These are phyloP conservation scores for Colletotrichum liriopes DNA, from an alignment of 2,329 filamentous ascomycete species.

Conservation along the genomic window DNA sequence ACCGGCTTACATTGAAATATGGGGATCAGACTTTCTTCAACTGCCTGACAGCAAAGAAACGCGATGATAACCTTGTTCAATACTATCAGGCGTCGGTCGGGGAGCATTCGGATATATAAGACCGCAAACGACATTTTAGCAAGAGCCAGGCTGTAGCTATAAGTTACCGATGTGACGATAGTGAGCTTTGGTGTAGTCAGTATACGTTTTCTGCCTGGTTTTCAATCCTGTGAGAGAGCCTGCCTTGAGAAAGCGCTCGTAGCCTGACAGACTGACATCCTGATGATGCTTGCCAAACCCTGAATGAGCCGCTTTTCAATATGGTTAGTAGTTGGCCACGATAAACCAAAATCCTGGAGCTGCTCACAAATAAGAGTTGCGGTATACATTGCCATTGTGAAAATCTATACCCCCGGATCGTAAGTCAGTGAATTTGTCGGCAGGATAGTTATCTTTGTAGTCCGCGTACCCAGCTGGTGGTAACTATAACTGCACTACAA, in stretches of 20 bases:
- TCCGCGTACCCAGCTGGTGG: constrained; percentile 19
- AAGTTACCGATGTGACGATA: constrained; percentile 48
- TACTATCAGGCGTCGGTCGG: constrained; percentile 45
- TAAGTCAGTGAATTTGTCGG: neutral
- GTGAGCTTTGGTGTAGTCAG: constrained; percentile 23
- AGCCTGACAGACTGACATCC: neutral
- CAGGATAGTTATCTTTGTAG: too few relatives aligned
- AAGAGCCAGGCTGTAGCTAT: constrained; percentile 49
- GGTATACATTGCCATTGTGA: constrained; percentile 24
- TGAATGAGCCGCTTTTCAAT: constrained; percentile 6
- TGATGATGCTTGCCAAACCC: constrained; percentile 21
- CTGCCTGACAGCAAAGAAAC: constrained; percentile 50
- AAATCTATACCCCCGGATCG: neutral
- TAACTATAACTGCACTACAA: constrained; percentile 1
- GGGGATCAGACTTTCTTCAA: constrained; percentile 50
- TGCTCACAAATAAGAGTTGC: constrained; percentile 15
- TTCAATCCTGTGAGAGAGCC: neutral
- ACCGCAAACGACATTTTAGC: constrained; percentile 53
- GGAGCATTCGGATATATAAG: constrained; percentile 52
- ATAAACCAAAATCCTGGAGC: neutral
- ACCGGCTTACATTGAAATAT: constrained; percentile 50
- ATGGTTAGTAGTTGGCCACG: too few relatives aligned
- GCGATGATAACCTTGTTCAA: constrained; percentile 50
- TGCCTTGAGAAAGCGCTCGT: constrained; percentile 24
- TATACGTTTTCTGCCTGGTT: neutral